Base-by-base conservation (phyloP, 2,329 filamentous ascomycete species). In the Lasiodiplodia sp. region DNA sequence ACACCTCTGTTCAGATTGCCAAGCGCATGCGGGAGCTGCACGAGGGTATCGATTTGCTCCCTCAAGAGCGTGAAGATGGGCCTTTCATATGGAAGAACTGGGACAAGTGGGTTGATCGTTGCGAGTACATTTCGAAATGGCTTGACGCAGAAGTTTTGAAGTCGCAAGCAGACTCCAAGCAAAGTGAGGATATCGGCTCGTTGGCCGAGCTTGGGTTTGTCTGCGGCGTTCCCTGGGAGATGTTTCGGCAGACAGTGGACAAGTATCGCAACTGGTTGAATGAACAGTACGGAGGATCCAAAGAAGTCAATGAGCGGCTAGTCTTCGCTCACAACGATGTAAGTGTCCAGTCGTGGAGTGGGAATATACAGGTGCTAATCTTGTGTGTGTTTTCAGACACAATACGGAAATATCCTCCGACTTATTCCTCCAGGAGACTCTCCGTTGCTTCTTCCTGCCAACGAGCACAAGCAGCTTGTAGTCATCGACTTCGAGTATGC, bases 401-500 rank as follows among this genome's bases (percentile, higher is more conserved):
- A 99, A 89, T 98, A 99, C 76, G 96, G 96, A 72, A 99, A 99
- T 77, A 96, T 99, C 71, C 88, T 99, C 62, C 93, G 94, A 47
- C 83, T 91, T 78, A 87, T 93, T 72, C 88, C 88, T 2, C 82
- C 83, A 49, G 86, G 85, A 60, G 91, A 94, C 73, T 97, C 94
- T 0, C 96, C 95, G 0, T 87, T 98, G 8, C 86, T 97, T 12
- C 88, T 96, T 62, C 94, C 96, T 0, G 90, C 92, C 69, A 98
- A 98, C 80, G 90, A 95, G 73, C 96, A 99, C 82, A 98, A 97
- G 80, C 95, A 97, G 80, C 87, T 99, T 16, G 87, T 98, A 18
- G 96, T 99, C 71, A 99, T 99, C 75, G 96, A 99, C 79, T 99
- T 99, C 75, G 96, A 99, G 77, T 99, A 99, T 77, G 92, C 96